phyloP scores from a whole-genome alignment of 2,329 filamentous ascomycete genomes.

The Diaporthe caulivora region DNA sequence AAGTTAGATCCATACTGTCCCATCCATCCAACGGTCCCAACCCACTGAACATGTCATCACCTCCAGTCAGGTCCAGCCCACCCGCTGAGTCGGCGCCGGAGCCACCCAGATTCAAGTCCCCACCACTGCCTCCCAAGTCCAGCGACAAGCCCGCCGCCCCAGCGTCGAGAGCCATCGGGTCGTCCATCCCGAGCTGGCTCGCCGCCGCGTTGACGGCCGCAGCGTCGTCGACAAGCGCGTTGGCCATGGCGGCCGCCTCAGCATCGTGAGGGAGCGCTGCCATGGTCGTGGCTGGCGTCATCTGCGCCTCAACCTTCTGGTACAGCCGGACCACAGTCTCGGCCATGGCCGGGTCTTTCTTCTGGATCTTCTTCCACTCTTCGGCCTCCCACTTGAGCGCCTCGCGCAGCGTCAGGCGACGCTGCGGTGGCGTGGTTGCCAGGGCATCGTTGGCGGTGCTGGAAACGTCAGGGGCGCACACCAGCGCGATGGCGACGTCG shows the following conservation, averaged over 20 bases:
- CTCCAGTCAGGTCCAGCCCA: slow-evolving; percentile 52
- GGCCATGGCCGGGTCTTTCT: slow-evolving; percentile 67
- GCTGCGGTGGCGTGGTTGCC: slow-evolving; percentile 55
- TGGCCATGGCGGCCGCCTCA: slow-evolving; percentile 50
- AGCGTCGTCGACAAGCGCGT: slow-evolving; percentile 52
- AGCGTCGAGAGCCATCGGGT: slow-evolving; percentile 52
- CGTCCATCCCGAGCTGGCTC: slow-evolving; percentile 36
- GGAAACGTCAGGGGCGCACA: slow-evolving; percentile 74
- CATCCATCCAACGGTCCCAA: slow-evolving; percentile 49
- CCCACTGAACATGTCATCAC: slow-evolving; percentile 59
- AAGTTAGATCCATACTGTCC: slow-evolving; percentile 46
- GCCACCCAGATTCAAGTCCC: slow-evolving; percentile 52
- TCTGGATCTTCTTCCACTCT: slow-evolving; percentile 67
- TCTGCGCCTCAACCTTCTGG: slow-evolving; percentile 74
- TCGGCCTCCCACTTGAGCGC: slow-evolving; percentile 70
- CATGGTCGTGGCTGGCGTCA: slow-evolving; percentile 51
- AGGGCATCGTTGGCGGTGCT: slow-evolving; percentile 60
- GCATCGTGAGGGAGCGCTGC: slow-evolving; percentile 40
- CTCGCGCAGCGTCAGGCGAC: slow-evolving; percentile 68
- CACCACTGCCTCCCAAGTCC: slow-evolving; percentile 53
- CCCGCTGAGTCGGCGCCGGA: slow-evolving; percentile 52
- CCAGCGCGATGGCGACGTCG: slow-evolving; percentile 76
- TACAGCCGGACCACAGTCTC: slow-evolving; percentile 74
- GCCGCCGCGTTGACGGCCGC: slow-evolving; percentile 53
- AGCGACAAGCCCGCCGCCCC: slow-evolving; percentile 58